These are phyloP conservation scores for Elymus sibiricus DNA, from an alignment of 176 grass and related monocot genomes.

Conservation along the genomic window DNA sequence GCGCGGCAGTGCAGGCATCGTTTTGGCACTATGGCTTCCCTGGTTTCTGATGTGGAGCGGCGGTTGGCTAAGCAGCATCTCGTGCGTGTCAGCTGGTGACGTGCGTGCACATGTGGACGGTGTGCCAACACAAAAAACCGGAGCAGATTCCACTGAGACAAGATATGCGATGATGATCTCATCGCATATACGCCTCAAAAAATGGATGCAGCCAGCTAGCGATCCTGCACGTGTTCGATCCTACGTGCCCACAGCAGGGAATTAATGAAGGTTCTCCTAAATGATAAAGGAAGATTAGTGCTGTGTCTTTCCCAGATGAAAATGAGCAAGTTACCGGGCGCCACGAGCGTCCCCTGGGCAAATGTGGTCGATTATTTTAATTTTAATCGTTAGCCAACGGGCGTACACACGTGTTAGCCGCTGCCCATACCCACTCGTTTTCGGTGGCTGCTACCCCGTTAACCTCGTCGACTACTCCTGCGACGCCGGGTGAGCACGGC, in stretches of 20 bases:
- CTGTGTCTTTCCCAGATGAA: background rate
- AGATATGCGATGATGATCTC: too few species aligned
- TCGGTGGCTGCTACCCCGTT: conserved; percentile 32
- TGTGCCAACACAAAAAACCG: too few species aligned
- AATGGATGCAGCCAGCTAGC: background rate
- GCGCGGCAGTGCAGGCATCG: too few species aligned
- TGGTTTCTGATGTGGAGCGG: too few species aligned
- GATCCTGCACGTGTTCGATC: background rate
- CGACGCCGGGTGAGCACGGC: background rate
- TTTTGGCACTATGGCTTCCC: too few species aligned
- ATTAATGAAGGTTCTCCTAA: too few species aligned
- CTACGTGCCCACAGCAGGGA: background rate
- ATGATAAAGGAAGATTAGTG: too few species aligned
- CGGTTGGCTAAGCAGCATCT: too few species aligned
- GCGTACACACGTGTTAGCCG: background rate
- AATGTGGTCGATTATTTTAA: background rate
- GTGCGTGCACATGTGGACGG: background rate
- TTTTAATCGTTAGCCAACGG: background rate
- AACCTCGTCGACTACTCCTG: background rate
- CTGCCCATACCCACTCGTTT: background rate
- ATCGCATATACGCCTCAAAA: background rate
- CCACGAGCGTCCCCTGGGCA: background rate
- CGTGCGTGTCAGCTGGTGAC: background rate
- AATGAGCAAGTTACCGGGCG: background rate
- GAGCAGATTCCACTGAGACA: too few species aligned